Conservation (phyloP, 805 yeast genomes). For the Yamadazyma sp. region DNA sequence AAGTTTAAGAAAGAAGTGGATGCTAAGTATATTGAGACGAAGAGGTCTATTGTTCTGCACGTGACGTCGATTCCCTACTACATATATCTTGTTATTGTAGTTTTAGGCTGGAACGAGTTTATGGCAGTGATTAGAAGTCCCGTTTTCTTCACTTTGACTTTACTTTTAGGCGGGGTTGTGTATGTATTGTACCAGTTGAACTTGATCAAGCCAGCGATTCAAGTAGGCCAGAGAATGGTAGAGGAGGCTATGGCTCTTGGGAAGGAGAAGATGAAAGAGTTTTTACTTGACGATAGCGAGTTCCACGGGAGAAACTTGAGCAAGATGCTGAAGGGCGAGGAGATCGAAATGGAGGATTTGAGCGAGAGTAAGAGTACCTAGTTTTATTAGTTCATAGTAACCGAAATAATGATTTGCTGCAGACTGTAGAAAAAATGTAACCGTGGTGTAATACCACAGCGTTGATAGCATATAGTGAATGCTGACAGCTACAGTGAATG, state of each 20-base stretch:
- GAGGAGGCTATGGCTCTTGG: constrained; percentile 57
- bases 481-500: no score
- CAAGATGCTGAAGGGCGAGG: constrained; percentile 16
- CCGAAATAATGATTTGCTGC: no score
- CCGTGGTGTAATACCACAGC: no score
- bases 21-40: constrained; percentile 80
- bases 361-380: constrained; percentile 1
- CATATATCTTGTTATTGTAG: constrained; percentile 67
- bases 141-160: constrained; percentile 61
- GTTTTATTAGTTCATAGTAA: not conserved
- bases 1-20: constrained; percentile 76
- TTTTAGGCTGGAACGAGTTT: constrained; percentile 95
- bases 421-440: not conserved
- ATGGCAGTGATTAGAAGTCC: constrained; percentile 87
- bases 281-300: constrained; percentile 52
- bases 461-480: no score
- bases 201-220: constrained; percentile 72
- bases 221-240: constrained; percentile 55
- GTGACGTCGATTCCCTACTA: constrained; percentile 81
- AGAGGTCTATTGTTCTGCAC: constrained; percentile 77
- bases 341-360: constrained; percentile 12
- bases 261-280: constrained; percentile 59
- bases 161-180: constrained; percentile 57
- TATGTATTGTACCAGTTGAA: constrained; percentile 70
- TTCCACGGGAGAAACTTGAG: constrained; percentile 21